Evolutionary conservation across 352 stramenopile genomes (phyloP).

Genomic region (Blastocystis sp.): DNA sequence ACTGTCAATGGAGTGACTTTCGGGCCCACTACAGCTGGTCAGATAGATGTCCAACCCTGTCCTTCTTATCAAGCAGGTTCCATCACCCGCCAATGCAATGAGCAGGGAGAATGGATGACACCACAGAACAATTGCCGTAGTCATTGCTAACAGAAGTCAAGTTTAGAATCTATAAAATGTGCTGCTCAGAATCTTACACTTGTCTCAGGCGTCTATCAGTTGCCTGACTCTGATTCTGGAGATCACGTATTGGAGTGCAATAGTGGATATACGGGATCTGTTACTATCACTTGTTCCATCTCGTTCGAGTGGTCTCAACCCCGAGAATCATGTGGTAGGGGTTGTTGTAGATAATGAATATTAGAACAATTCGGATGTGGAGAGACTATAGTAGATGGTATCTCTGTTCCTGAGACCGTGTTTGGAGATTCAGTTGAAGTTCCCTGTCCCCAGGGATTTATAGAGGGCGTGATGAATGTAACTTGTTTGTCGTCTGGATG

Average conservation of each 20-base stretch:
- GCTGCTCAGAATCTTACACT: not conserved
- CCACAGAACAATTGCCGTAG: conserved; percentile 27
- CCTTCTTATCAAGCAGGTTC: not conserved
- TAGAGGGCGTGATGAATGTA: not conserved
- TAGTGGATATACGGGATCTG: not conserved
- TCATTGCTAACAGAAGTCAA: not conserved
- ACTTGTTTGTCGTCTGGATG: conserved; percentile 18
- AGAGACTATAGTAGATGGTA: not conserved
- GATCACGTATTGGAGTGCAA: not conserved
- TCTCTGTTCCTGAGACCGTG: not conserved
- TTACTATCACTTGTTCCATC: not conserved
- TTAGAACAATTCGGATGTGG: conserved; percentile 2
- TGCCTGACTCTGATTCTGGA: not conserved
- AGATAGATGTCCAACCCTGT: not conserved
- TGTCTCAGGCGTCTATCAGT: not conserved
- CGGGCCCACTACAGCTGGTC: not conserved
- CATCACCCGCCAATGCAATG: not conserved
- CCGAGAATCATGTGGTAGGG: not conserved
- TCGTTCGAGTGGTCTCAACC: not conserved
- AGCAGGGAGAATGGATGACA: not conserved
- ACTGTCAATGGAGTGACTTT: not conserved
- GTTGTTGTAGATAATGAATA: not conserved
- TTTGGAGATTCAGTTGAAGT: not conserved
- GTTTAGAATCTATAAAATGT: not conserved
- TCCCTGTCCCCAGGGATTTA: not conserved